Percentiles rank a stretch among this genome's conserved stretches.
These are phyloP conservation scores for Salvia splendens DNA, from an alignment of 257 asterid genomes.

Conservation along the genomic window DNA sequence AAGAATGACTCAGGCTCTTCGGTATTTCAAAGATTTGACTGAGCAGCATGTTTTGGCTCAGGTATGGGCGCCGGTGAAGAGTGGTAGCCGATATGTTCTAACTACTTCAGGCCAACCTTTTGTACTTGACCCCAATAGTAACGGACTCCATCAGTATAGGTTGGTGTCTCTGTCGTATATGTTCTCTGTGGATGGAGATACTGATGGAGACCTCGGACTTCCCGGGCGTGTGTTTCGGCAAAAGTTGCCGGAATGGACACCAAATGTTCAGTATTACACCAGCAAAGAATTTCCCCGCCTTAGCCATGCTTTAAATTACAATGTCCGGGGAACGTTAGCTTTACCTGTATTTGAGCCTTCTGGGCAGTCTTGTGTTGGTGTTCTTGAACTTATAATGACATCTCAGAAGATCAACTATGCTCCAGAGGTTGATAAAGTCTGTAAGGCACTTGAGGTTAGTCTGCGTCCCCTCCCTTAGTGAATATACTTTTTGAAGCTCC, in stretches of 20 bases:
- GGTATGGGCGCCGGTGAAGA: constrained; percentile 92
- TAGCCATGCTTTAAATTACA: constrained; percentile 74
- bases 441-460: constrained; percentile 98
- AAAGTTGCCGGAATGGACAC: constrained; percentile 93
- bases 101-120: constrained; percentile 94
- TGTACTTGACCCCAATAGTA: constrained; percentile 76
- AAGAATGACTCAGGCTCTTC: constrained; percentile 86
- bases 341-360: constrained; percentile 92
- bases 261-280: constrained; percentile 90
- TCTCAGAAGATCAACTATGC: constrained; percentile 89
- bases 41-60: constrained; percentile 87
- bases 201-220: constrained; percentile 71
- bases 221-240: constrained; percentile 84
- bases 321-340: constrained; percentile 86
- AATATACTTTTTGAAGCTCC: constrained; percentile 22
- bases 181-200: constrained; percentile 76
- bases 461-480: constrained; percentile 26
- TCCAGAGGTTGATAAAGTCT: constrained; percentile 92
- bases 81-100: constrained; percentile 68
- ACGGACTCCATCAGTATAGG: constrained; percentile 90
- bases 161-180: constrained; percentile 67
- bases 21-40: constrained; percentile 75
- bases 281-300: constrained; percentile 83
- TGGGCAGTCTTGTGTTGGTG: constrained; percentile 85
- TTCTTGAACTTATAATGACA: constrained; percentile 91